Base-by-base conservation (phyloP, 2,329 filamentous ascomycete genomes). In the Harringtonia lauricola region DNA sequence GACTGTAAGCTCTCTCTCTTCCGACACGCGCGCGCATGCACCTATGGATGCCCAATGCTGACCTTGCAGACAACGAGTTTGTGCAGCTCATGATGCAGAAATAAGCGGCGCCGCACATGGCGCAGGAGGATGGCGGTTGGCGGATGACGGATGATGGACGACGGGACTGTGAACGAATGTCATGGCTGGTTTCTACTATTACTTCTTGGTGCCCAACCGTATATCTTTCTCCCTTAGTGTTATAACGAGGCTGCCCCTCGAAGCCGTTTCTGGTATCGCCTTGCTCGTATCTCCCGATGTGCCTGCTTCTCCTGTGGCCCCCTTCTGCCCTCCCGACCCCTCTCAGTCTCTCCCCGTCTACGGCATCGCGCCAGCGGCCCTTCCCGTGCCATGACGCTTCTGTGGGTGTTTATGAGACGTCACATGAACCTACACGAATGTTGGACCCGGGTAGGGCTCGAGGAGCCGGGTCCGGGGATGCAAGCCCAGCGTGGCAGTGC, bases 81-180 rank as follows among this genome's bases (percentile, higher is more conserved):
- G 86, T 92, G 56, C 86, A 92, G 70, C 81, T 92, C 62, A 92
- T 92, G 86, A 90, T 92, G 86, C 86, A 92, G 76, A 90, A 90
- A 74, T 90, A 86, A 73, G 43, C 22, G 18, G 3, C 12, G 29
- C 33, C n/a, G 14, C 24, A 26, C 24, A 26, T 10, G 10, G 24
- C 10, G 24, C 24, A 26, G 29, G 15, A 29, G 21, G 15, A 21
- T 28, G 30, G 19, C 29, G 15, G 42, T 28, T 33, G 40, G 33
- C 17, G 33, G 18, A 36, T 36, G 40, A 19, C 19, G 26, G 31
- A 28, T 42, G 37, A 29, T 15, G 37, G 42, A 28, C 28, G 19
- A 10, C 24, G 24, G 24, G 39, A 36, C 42, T 44, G 36, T 40
- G n/a, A n/a, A n/a, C 29, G 42, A 39, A 43, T 49, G 34, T 36